Evolutionary conservation across 2,329 filamentous ascomycete genomes (phyloP).

Genomic region (Sporothrix inflata): DNA sequence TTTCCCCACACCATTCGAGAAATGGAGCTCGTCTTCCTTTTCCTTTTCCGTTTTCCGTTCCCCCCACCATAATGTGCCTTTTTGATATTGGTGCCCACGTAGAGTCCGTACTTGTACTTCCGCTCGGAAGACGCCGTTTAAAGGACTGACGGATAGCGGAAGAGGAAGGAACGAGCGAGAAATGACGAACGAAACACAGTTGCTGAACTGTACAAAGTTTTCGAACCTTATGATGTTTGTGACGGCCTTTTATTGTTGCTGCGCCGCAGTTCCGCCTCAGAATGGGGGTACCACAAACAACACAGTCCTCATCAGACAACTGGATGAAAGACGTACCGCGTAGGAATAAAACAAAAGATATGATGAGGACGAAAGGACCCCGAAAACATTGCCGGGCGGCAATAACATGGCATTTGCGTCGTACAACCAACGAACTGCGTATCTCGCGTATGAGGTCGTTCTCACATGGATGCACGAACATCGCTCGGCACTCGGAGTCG

Average conservation of each 20-base stretch:
- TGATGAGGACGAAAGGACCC: neutral
- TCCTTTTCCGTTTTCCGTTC: neutral
- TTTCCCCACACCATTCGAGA: constrained; percentile 13
- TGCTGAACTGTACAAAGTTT: neutral
- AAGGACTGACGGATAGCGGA: neutral
- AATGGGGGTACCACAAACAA: neutral
- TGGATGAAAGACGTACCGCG: no score
- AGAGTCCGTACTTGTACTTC: neutral
- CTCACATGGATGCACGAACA: neutral
- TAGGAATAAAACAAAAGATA: neutral
- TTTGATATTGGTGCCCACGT: neutral
- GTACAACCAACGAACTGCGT: neutral
- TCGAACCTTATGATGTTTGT: constrained; percentile 11
- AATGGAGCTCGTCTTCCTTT: neutral
- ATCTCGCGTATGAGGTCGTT: neutral
- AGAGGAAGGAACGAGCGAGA: neutral
- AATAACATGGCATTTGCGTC: neutral
- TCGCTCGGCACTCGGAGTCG: neutral
- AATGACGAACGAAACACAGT: neutral
- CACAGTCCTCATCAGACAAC: neutral
- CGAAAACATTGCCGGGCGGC: neutral
- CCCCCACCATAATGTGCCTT: neutral
- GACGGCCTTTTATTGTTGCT: constrained; percentile 1
- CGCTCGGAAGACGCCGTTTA: constrained; percentile 18
- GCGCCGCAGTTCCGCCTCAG: constrained; percentile 9